These are phyloP conservation scores for Kodamaea derodonti DNA, from an alignment of 1,139 yeast species.

Conservation along the genomic window DNA sequence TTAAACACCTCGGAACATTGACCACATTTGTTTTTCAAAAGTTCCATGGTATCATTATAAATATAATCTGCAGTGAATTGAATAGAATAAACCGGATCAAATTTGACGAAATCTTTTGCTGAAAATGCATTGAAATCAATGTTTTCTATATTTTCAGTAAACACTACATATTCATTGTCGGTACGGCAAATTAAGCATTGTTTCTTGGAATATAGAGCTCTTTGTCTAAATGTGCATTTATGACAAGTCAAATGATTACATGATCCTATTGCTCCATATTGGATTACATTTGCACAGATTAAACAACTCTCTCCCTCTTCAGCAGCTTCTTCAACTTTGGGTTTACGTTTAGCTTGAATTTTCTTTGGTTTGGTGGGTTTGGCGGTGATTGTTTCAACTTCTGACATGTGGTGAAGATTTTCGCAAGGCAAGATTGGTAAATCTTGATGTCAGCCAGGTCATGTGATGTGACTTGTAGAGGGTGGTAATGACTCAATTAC, in stretches of 20 bases:
- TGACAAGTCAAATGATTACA: conserved; percentile 88
- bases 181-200: conserved; percentile 83
- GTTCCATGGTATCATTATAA: conserved; percentile 39
- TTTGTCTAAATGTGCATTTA: conserved; percentile 74
- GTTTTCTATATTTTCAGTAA: conserved; percentile 39
- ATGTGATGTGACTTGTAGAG: no score
- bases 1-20: conserved; percentile 41
- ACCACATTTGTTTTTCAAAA: conserved; percentile 61
- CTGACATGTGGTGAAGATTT: conserved; percentile 1
- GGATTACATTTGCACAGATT: conserved; percentile 76
- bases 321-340: conserved; percentile 22
- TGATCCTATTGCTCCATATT: conserved; percentile 65
- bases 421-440: no score
- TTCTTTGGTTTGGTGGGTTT: conserved; percentile 2
- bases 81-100: conserved; percentile 45
- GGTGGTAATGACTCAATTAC: no score
- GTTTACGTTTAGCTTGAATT: conserved; percentile 14
- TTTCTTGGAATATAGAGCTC: conserved; percentile 72
- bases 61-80: conserved; percentile 48
- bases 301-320: conserved; percentile 52
- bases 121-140: conserved; percentile 7
- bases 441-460: no score
- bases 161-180: conserved; percentile 55
- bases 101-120: conserved; percentile 18
- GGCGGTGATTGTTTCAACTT: no score